Evolutionary conservation across 805 yeast species (phyloP).

Genomic region (Candida odintsovae): DNA sequence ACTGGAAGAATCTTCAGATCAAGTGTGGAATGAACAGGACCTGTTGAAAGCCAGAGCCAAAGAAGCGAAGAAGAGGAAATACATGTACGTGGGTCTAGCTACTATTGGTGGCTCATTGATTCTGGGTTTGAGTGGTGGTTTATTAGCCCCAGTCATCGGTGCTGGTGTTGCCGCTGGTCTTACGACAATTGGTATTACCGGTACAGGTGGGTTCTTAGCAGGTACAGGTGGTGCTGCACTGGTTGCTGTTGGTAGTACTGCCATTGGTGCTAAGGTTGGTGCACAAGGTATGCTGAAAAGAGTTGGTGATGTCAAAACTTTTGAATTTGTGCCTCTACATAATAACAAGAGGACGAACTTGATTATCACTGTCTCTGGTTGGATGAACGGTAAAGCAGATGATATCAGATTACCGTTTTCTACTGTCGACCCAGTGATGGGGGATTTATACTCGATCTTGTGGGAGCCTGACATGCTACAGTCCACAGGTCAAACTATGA

Average conservation of each 20-base stretch:
- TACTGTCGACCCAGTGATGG: slow-evolving; percentile 96
- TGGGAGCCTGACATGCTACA: slow-evolving; percentile 99
- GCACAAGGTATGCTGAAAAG: slow-evolving; percentile 77
- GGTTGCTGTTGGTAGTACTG: slow-evolving; percentile 87
- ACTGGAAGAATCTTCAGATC: slow-evolving; percentile 75
- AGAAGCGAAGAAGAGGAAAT: slow-evolving; percentile 55
- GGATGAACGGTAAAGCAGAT: slow-evolving; percentile 95
- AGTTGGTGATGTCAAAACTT: slow-evolving; percentile 88
- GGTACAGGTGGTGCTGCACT: slow-evolving; percentile 96
- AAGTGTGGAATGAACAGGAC: slow-evolving; percentile 66
- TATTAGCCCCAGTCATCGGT: slow-evolving; percentile 95
- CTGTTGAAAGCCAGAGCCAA: slow-evolving; percentile 69
- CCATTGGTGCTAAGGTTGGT: slow-evolving; percentile 89
- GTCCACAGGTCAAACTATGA: slow-evolving; percentile 94
- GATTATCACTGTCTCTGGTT: slow-evolving; percentile 87
- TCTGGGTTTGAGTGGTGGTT: slow-evolving; percentile 90
- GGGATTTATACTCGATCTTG: slow-evolving; percentile 82
- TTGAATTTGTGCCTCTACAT: slow-evolving; percentile 89
- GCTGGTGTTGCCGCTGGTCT: slow-evolving; percentile 98
- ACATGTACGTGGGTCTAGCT: slow-evolving; percentile 89
- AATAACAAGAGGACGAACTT: slow-evolving; percentile 84
- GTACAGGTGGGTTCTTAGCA: slow-evolving; percentile 89
- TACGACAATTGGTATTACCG: slow-evolving; percentile 88
- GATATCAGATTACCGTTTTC: slow-evolving; percentile 95
- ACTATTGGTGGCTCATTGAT: slow-evolving; percentile 95